Conservation (phyloP, 176 grass and related monocot genomes). For the Paspalum vaginatum region DNA sequence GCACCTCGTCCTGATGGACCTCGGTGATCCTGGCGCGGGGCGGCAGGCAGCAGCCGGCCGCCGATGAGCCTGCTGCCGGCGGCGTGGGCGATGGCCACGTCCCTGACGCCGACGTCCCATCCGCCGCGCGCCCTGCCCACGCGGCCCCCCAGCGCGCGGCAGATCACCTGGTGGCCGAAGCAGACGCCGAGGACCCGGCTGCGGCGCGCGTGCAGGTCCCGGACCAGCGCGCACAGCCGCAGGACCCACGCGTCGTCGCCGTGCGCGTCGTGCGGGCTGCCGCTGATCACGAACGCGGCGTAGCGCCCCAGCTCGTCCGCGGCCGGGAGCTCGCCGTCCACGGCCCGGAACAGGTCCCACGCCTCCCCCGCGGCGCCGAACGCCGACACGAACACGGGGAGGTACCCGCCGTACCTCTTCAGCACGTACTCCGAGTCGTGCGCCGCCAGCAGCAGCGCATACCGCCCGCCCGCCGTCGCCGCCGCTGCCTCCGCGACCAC, state of each 20-base stretch:
- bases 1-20: constrained; percentile 83
- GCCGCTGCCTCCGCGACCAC: constrained; percentile 28
- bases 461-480: constrained; percentile 36
- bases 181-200: constrained; percentile 83
- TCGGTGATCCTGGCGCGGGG: constrained; percentile 62
- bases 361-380: constrained; percentile 59
- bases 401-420: constrained; percentile 80
- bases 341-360: constrained; percentile 79
- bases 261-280: constrained; percentile 81
- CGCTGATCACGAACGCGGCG: constrained; percentile 89
- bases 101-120: constrained; percentile 77
- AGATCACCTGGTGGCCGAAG: constrained; percentile 96
- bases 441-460: constrained; percentile 73
- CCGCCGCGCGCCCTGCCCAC: constrained; percentile 54
- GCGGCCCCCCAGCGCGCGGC: constrained; percentile 74
- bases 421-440: constrained; percentile 89
- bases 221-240: constrained; percentile 62
- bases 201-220: constrained; percentile 48
- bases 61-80: constrained; percentile 41
- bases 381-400: constrained; percentile 75
- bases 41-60: constrained; percentile 31
- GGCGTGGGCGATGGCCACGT: constrained; percentile 48
- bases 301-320: constrained; percentile 45
- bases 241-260: constrained; percentile 70
- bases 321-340: constrained; percentile 74